phyloP scores from a whole-genome alignment of 2,329 filamentous ascomycete species.

The Scedosporium aurantiacum region DNA sequence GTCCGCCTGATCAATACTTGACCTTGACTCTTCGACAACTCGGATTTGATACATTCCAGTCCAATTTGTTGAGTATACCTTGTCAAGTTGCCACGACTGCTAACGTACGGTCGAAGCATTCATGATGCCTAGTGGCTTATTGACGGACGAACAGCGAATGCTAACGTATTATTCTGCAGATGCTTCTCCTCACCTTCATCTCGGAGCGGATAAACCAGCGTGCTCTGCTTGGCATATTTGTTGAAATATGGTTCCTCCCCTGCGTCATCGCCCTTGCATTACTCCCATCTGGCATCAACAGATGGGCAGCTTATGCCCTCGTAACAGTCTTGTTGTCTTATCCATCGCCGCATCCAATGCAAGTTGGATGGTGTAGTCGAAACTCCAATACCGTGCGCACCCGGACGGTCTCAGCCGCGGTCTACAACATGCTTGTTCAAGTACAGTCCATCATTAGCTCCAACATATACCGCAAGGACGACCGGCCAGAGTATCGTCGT shows the following conservation, averaged over 20 bases:
- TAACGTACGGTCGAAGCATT: background rate
- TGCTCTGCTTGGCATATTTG: conserved; percentile 18
- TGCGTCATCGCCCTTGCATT: conserved; percentile 21
- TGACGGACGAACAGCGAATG: background rate
- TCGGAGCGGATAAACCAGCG: conserved; percentile 20
- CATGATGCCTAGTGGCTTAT: too few relatives aligned
- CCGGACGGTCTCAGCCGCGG: conserved; percentile 48
- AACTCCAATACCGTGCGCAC: conserved; percentile 53
- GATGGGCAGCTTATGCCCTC: conserved; percentile 20
- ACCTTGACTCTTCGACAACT: conserved; percentile 15
- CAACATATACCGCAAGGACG: conserved; percentile 36
- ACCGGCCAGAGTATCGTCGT: conserved; percentile 28
- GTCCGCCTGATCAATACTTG: conserved; percentile 16
- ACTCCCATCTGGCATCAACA: conserved; percentile 16
- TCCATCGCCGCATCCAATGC: conserved; percentile 31
- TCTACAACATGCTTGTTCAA: conserved; percentile 33
- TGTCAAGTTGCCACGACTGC: conserved; percentile 10
- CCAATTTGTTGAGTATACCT: conserved; percentile 46
- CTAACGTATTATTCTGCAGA: background rate
- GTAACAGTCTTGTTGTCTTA: conserved; percentile 21
- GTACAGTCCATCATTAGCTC: conserved; percentile 31
- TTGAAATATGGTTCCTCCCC: conserved; percentile 23
- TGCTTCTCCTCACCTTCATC: conserved; percentile 18
- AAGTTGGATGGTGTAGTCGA: conserved; percentile 36
- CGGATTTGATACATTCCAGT: conserved; percentile 32